Evolutionary conservation across 768 basidiomycete genomes (phyloP), one percentile per base, ranked within the genome.

Genomic region (Suillus ampliporus): DNA sequence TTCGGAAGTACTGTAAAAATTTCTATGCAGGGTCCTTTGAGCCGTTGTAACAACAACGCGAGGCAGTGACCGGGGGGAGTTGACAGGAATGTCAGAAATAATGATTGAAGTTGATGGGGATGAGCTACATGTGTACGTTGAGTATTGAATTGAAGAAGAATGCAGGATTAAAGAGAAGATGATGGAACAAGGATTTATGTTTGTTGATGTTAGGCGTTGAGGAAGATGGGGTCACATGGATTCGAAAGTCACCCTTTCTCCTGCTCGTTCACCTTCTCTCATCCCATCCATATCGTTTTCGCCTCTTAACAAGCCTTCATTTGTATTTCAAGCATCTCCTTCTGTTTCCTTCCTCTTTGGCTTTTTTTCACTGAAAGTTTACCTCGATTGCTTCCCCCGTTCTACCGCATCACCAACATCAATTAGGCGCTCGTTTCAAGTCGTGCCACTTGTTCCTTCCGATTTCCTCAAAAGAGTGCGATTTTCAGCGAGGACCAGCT

Each of bases 181-280:
- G 31, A 31, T 31, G 3, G 31, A 31, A n/a, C n/a, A n/a, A n/a
- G n/a, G n/a, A 31, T 31, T 31, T 3, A 31, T 77, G 71, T 77
- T 77, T 75, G 74, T 63, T 26, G 35, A 3, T 46, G 63, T 64
- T 60, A 57, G 3, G 64, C n/a, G 63, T 38, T 38, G 14, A 61
- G 71, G 69, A 73, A 69, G 61, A 60, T 40, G 60, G 57, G 60
- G 75, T 76, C 73, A 74, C 73, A 76, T n/a, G 73, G 73, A 76
- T 70, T 54, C 40, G 26, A 54, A 23, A 61, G 66, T 63, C 65
- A 64, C 60, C 65, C 71, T 67, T 72, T 62, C 68, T 71, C 71
- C 67, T 68, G 68, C 62, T 69, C 69, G 61, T 47, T 57, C 58
- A 68, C 63, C 58, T 35, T 58, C 56, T 28, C 60, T 58, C 64